Base-by-base conservation (phyloP, 495 filamentous ascomycete species). In the Aspergillus sclerotioniger region DNA sequence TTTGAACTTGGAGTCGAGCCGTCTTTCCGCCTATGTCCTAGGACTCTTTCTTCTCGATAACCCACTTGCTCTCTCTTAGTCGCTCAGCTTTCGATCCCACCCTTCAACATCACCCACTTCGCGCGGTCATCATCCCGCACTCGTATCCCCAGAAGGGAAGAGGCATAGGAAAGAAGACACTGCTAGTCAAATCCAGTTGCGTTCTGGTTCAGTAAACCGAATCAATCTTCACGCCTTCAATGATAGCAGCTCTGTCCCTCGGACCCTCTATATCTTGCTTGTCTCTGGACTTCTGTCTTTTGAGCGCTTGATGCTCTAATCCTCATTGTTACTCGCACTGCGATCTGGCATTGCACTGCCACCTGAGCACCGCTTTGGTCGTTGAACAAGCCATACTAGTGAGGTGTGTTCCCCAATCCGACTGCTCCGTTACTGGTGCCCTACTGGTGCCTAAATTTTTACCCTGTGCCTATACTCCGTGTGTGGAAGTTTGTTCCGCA, bases 1-100 rank as follows among this genome's bases (percentile, higher is more conserved):
- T 53, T 59, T 66, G 54, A 53, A 51, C 61, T 54, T 57, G 62
- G 58, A 62, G 57, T 53, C 59, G 46, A 60, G 56, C 58, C 58
- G 37, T 48, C 47, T 61, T 66, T 56, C 58, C 59, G 63, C 44
- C 48, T 61, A 59, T 50, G 51, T 43, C 53, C 60, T n/a, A 41
- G 37, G 37, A n/a, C 37, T 41, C 37, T 58, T 53, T 46, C 39
- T 48, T 39, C 29, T 57, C 51, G 43, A 39, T 61, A 41, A 32
- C 50, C 50, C 44, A 41, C 41, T 33, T 58, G 62, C 49, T 53
- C 61, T 43, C 57, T 61, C 62, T 58, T 58, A 51, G 25, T 32
- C 53, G 28, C 57, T 60, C 51, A 13, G 57, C 51, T 33, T 51
- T 44, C 29, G 20, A 37, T 35, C 13, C 47, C 9, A 56, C 47